Percentiles rank a stretch among this genome's conserved stretches.
These are phyloP conservation scores for Phaseolus coccineus DNA, from an alignment of 331 rosid genomes.

Conservation along the genomic window DNA sequence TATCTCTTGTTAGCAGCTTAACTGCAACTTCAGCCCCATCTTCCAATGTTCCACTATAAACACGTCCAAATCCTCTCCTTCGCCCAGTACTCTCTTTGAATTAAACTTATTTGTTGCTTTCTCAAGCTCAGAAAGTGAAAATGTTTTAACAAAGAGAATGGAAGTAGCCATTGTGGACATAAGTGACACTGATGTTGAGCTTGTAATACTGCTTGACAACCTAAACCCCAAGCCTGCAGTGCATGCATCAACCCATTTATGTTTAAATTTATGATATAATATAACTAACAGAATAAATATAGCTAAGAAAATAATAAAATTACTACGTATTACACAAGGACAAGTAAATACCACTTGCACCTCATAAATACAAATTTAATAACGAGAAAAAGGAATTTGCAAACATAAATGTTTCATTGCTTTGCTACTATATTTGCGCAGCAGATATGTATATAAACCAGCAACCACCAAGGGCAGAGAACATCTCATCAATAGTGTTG, in stretches of 20 bases:
- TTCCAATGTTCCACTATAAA: constrained; percentile 80
- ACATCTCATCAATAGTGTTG: constrained; percentile 6
- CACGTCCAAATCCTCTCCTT: constrained; percentile 17
- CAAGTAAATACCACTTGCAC: constrained; percentile 26
- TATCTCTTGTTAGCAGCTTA: constrained; percentile 81
- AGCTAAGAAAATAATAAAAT: constrained; percentile 14
- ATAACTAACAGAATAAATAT: constrained; percentile 17
- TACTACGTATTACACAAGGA: constrained; percentile 1
- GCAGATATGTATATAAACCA: constrained; percentile 17
- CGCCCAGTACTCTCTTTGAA: too few species aligned
- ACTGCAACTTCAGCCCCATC: constrained; percentile 94
- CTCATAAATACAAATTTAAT: constrained; percentile 21
- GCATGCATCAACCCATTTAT: constrained; percentile 35
- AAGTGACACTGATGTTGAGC: constrained; percentile 85
- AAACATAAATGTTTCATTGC: background rate
- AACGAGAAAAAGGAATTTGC: constrained; percentile 2
- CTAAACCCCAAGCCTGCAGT: constrained; percentile 78
- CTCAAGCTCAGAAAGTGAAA: constrained; percentile 32
- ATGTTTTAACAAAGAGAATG: constrained; percentile 82
- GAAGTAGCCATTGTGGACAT: constrained; percentile 86
- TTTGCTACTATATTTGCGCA: background rate
- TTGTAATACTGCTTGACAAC: constrained; percentile 79
- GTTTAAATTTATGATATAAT: constrained; percentile 14
- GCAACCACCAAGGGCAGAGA: constrained; percentile 21
- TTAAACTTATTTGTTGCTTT: too few species aligned